These are phyloP conservation scores for Xylariales sp. DNA, from an alignment of 2,329 filamentous ascomycete genomes.

Conservation along the genomic window DNA sequence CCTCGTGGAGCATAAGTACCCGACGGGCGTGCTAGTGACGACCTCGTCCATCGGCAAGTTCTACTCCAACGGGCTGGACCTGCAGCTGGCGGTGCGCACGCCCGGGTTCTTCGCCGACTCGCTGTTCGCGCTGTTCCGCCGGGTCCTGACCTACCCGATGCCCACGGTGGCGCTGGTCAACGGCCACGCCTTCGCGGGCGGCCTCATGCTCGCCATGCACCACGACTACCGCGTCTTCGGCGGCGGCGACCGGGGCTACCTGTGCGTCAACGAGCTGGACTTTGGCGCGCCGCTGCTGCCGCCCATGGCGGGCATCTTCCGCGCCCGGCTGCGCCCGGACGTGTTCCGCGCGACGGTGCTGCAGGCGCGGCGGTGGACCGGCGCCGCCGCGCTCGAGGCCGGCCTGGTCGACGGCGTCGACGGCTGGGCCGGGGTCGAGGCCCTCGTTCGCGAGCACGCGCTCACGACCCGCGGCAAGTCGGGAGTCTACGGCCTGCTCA, in stretches of 20 bases:
- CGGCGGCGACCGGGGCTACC: slow-evolving; percentile 58
- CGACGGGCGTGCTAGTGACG: slow-evolving; percentile 71
- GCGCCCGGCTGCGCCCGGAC: slow-evolving; percentile 57
- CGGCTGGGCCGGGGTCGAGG: slow-evolving; percentile 29
- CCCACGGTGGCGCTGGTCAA: slow-evolving; percentile 76
- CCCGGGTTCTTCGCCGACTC: slow-evolving; percentile 57
- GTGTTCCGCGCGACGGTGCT: slow-evolving; percentile 63
- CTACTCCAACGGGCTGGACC: slow-evolving; percentile 79
- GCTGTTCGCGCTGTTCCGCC: slow-evolving; percentile 61
- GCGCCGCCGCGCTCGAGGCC: slow-evolving; percentile 55
- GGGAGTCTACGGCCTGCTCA: slow-evolving; percentile 67
- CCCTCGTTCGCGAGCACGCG: slow-evolving; percentile 37
- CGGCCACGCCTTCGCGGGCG: slow-evolving; percentile 77
- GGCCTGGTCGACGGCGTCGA: slow-evolving; percentile 63
- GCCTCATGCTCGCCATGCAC: slow-evolving; percentile 77
- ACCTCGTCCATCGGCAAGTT: slow-evolving; percentile 74
- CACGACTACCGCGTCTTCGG: slow-evolving; percentile 79
- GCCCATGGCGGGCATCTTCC: slow-evolving; percentile 71
- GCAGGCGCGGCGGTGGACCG: slow-evolving; percentile 67
- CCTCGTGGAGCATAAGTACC: slow-evolving; percentile 63
- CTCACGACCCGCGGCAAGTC: slow-evolving; percentile 58
- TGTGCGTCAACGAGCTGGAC: slow-evolving; percentile 78
- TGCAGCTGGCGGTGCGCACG: slow-evolving; percentile 58
- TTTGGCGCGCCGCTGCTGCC: slow-evolving; percentile 72
- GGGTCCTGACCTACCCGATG: slow-evolving; percentile 72